These are phyloP conservation scores for Colletotrichum spinosum DNA, from an alignment of 2,329 filamentous ascomycete genomes.

Conservation along the genomic window DNA sequence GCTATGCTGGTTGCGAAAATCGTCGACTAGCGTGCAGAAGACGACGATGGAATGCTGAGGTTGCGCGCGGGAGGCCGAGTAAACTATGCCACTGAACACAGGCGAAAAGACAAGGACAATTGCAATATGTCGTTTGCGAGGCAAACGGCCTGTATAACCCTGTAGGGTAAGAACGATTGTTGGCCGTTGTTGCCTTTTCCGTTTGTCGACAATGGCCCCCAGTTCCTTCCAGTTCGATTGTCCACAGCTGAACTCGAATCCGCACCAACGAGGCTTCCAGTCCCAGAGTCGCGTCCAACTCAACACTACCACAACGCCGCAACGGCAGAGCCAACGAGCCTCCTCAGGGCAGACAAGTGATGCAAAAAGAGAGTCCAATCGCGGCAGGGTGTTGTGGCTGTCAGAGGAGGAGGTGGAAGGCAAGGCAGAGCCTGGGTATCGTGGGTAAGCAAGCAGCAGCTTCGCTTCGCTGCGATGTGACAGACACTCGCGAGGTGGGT, in stretches of 20 bases:
- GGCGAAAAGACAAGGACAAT: too few relatives aligned
- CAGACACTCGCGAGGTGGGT: slow-evolving; percentile 4
- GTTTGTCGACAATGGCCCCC: slow-evolving; percentile 1
- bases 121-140: too few relatives aligned
- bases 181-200: slow-evolving; percentile 13
- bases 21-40: background rate
- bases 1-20: too few relatives aligned
- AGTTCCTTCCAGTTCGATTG: slow-evolving; percentile 12
- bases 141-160: background rate
- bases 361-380: background rate
- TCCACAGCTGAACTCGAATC: slow-evolving; percentile 2
- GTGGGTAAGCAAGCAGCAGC: slow-evolving; percentile 24
- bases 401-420: slow-evolving; percentile 2
- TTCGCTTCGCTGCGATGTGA: slow-evolving; percentile 14
- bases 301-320: slow-evolving; percentile 15
- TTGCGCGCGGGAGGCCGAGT: background rate
- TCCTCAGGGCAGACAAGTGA: slow-evolving; percentile 9
- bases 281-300: background rate
- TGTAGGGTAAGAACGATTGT: background rate
- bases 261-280: background rate
- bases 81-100: too few relatives aligned
- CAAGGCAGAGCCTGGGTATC: slow-evolving; percentile 13
- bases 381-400: slow-evolving; percentile 6
- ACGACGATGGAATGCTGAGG: slow-evolving; percentile 7
- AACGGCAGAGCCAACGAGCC: slow-evolving; percentile 5